Base-by-base conservation (phyloP, 2,329 filamentous ascomycete genomes). In the Aurifilum marmelostoma region DNA sequence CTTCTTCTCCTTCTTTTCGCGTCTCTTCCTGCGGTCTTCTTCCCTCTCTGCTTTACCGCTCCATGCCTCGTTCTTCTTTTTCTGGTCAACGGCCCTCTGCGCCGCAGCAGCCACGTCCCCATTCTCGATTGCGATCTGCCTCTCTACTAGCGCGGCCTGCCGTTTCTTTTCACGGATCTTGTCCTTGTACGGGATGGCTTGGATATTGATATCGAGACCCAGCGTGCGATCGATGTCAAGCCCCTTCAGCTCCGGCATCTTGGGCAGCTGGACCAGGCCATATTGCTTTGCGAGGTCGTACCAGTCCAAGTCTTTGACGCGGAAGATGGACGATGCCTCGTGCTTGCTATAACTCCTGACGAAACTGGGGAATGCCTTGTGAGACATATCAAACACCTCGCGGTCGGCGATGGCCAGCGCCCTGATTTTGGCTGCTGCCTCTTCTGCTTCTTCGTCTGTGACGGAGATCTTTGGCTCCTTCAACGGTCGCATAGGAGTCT, bases 321-420 rank as follows among this genome's bases (percentile, higher is more conserved):
- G 89, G 83, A 99, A 99, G 73, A 99, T 98, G 75, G 93, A 97
- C 70, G 89, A 91, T 0, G 95, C 94, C 73, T 94, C 89, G 76
- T 98, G 96, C 75, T 96, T 97, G 76, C 89, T 92, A 81, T 98
- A 98, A 73, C 92, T 92, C 76, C 94, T 89, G 1, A 97, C 89
- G 92, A 94, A 98, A 76, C 92, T 95, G 29, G 98, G 95, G 74
- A 99, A 98, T 0, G 91, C 96, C 71, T 91, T 89, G 76, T 97
- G 93, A 0, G 92, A 94, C 75, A 97, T 96, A 78, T 97, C 94
- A 77, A 96, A 91, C 14, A 96, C 77, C 34, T 88, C 87, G 32
- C 91, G 83, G 76, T 93, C 91, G 52, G 81, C 79, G 37, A 82
- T 80, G 18, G 85, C 82, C 63, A 77, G 74, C 18, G 72, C 67